A percentile compares a stretch with the other conserved stretches of the same genome.
phyloP scores from a whole-genome alignment of 306 rosid species.

The Quercus engelmannii region DNA sequence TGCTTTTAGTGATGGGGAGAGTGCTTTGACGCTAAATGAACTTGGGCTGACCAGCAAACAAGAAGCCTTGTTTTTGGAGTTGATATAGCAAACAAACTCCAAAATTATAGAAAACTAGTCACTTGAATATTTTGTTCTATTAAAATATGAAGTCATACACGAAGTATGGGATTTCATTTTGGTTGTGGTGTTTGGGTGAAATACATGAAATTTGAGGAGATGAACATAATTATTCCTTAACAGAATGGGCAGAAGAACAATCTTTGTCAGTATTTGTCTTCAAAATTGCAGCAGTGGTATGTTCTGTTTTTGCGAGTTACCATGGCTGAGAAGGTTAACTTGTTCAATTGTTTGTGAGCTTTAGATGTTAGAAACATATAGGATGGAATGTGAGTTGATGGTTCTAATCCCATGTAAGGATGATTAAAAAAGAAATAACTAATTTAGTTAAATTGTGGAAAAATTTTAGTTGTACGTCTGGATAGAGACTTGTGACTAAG shows the following conservation, averaged over 20 bases:
- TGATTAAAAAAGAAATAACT: not conserved
- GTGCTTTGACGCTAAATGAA: slow-evolving; percentile 56
- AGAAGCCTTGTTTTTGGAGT: slow-evolving; percentile 90
- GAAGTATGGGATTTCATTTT: slow-evolving; percentile 24
- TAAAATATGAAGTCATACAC: slow-evolving; percentile 25
- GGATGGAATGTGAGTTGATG: not conserved
- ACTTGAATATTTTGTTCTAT: slow-evolving; percentile 26
- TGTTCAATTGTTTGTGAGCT: not conserved
- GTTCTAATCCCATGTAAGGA: not conserved
- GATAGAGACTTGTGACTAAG: too few species aligned
- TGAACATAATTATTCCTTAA: not conserved
- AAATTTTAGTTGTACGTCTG: too few species aligned
- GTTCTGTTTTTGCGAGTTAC: too few species aligned
- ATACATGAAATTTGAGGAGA: slow-evolving; percentile 14
- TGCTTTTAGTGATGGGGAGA: slow-evolving; percentile 67
- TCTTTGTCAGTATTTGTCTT: not conserved
- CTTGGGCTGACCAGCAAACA: slow-evolving; percentile 85
- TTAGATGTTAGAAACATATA: not conserved
- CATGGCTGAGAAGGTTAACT: not conserved
- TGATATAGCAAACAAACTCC: slow-evolving; percentile 39
- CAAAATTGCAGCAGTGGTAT: not conserved
- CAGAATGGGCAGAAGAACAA: not conserved
- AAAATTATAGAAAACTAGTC: slow-evolving; percentile 29
- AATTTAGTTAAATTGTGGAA: too few species aligned
- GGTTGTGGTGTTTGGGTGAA: slow-evolving; percentile 29